A percentile compares a stretch with the other conserved stretches of the same genome.
Conservation (phyloP, 2,329 filamentous ascomycete species). For the Alternaria brassicicola region DNA sequence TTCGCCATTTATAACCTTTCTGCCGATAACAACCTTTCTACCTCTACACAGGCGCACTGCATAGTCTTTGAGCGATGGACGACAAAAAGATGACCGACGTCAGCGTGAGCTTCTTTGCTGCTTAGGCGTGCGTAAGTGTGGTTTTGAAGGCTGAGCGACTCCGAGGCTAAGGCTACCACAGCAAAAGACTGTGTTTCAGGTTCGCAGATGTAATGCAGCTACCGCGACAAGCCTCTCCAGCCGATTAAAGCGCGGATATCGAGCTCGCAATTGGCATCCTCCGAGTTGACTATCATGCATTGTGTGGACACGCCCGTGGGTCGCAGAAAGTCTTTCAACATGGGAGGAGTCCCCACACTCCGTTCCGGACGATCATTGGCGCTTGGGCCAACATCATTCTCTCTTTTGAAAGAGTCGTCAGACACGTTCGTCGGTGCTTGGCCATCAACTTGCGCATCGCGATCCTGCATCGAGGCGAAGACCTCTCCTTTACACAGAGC, state of each 20-base stretch:
- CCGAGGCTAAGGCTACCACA: slow-evolving; percentile 17
- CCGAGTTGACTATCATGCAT: slow-evolving; percentile 18
- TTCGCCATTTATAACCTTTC: slow-evolving; percentile 29
- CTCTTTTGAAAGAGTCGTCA: neutral
- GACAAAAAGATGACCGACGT: slow-evolving; percentile 6
- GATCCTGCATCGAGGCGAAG: neutral
- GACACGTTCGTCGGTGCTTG: neutral
- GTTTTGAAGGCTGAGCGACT: slow-evolving; percentile 20
- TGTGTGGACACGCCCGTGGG: slow-evolving; percentile 5
- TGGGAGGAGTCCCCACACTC: slow-evolving; percentile 4
- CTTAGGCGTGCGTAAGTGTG: slow-evolving; percentile 18
- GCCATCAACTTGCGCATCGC: neutral
- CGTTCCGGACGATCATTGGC: slow-evolving; percentile 14
- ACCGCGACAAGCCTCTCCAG: slow-evolving; percentile 16
- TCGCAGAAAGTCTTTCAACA: slow-evolving; percentile 15
- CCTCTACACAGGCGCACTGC: slow-evolving; percentile 11
- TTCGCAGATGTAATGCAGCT: slow-evolving; percentile 26
- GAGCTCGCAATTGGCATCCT: slow-evolving; percentile 8
- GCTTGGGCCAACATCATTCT: slow-evolving; percentile 2
- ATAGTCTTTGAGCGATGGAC: slow-evolving; percentile 21
- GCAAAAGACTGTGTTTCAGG: slow-evolving; percentile 27
- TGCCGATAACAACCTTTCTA: neutral
- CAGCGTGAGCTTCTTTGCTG: slow-evolving; percentile 9
- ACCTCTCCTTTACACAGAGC: neutral
- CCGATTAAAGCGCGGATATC: slow-evolving; percentile 14